These are phyloP conservation scores for Nicotiana noctiflora DNA, from an alignment of 257 asterid genomes.

Conservation along the genomic window DNA sequence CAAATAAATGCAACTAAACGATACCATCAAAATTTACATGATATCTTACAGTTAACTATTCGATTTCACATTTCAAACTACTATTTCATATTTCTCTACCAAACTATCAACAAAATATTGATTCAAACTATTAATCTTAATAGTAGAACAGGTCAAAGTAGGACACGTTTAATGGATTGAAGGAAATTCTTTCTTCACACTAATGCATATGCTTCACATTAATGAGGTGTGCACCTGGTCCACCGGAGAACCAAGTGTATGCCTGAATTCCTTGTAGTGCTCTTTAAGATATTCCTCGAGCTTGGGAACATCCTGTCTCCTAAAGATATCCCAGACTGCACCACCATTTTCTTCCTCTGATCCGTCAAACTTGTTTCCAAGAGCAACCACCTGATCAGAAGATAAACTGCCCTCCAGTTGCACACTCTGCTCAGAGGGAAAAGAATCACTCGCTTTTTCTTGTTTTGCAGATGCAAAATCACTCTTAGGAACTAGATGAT, in stretches of 20 bases:
- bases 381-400: conserved; percentile 1
- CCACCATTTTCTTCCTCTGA: conserved; percentile 38
- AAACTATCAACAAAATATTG: neutral
- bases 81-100: neutral
- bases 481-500: conserved; percentile 4
- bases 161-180: neutral
- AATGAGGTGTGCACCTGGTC: conserved; percentile 30
- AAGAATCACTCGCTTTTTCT: conserved; percentile 10
- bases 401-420: conserved; percentile 7
- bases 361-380: conserved; percentile 1
- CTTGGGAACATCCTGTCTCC: conserved; percentile 62
- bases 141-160: neutral
- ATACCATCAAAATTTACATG: neutral
- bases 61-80: neutral
- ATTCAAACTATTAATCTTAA: neutral
- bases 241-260: conserved; percentile 23
- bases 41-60: neutral
- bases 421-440: neutral
- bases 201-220: neutral
- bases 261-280: conserved; percentile 60
- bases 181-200: neutral
- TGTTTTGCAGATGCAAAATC: conserved; percentile 4
- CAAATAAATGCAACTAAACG: neutral
- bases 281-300: conserved; percentile 44
- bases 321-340: conserved; percentile 83